Evolutionary conservation across 2,329 filamentous ascomycete species (phyloP).

Genomic region (Pseudogymnoascus sp.): DNA sequence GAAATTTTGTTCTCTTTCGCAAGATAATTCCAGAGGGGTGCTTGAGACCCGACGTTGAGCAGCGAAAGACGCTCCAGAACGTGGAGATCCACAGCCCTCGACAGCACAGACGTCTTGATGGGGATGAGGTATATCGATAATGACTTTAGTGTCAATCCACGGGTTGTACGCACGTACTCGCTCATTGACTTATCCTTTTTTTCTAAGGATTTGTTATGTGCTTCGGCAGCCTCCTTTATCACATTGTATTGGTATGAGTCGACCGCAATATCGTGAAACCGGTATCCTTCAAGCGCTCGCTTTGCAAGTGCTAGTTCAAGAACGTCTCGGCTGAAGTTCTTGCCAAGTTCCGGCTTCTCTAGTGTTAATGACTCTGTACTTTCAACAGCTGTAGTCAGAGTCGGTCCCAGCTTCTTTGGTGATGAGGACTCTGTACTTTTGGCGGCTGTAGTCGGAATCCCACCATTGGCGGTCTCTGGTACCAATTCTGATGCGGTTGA

Average conservation of each 20-base stretch:
- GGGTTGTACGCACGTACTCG: constrained; percentile 49
- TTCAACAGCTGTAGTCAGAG: not conserved
- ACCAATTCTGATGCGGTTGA: not conserved
- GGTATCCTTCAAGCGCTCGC: not conserved
- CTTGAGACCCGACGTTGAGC: constrained; percentile 55
- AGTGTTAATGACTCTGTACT: not conserved
- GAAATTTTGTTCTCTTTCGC: constrained; percentile 44
- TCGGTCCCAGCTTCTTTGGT: not conserved
- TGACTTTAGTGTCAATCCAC: constrained; percentile 48
- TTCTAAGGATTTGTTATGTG: not conserved
- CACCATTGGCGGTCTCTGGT: not conserved
- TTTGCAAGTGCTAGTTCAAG: not conserved
- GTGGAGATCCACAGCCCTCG: constrained; percentile 48
- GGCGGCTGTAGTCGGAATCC: not conserved
- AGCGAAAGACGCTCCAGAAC: constrained; percentile 50
- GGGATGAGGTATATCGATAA: constrained; percentile 53
- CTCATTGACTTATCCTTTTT: constrained; percentile 24
- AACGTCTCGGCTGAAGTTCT: not conserved
- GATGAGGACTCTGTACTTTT: no score
- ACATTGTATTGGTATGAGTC: not conserved
- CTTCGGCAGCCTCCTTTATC: not conserved
- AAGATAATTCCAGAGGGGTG: constrained; percentile 50
- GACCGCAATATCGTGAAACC: not conserved
- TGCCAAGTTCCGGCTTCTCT: no score
- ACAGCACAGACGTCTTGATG: constrained; percentile 49